phyloP scores from a whole-genome alignment of 805 yeast species.

The Vanderwaltozyma tropicalis region DNA sequence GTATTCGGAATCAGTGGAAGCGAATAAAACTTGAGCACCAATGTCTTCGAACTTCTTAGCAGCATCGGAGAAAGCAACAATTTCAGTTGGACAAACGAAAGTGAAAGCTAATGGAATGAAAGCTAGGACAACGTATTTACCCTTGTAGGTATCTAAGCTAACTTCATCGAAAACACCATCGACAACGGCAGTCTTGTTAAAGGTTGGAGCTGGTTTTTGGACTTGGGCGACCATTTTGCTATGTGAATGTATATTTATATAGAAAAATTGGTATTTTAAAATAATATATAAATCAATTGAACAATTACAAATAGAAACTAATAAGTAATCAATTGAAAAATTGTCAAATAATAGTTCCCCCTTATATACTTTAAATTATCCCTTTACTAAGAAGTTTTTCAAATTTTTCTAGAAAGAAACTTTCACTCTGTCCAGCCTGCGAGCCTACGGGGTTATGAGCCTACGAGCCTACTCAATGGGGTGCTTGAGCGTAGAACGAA shows the following conservation, averaged over 20 bases:
- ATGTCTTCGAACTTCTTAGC: conserved; percentile 78
- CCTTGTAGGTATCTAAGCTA: conserved; percentile 88
- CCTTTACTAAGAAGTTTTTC: no score
- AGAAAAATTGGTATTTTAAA: no score
- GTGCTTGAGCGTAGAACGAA: no score
- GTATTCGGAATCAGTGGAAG: conserved; percentile 98
- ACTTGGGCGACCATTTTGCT: conserved; percentile 72
- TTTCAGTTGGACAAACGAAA: conserved; percentile 98
- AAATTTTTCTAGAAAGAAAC: no score
- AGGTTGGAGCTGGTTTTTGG: conserved; percentile 92
- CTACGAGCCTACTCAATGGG: no score
- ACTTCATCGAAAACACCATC: conserved; percentile 95
- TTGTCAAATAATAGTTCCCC: no score
- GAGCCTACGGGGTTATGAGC: no score
- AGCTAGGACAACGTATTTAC: conserved; percentile 94
- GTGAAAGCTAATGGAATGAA: conserved; percentile 99
- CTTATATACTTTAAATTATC: no score
- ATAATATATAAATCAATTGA: no score
- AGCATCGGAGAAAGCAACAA: conserved; percentile 96
- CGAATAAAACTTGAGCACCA: conserved; percentile 83
- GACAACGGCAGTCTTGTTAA: conserved; percentile 94
- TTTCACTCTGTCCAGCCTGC: no score
- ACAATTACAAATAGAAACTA: no score
- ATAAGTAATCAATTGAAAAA: not conserved
- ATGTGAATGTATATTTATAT: no score